Evolutionary conservation across 2,329 filamentous ascomycete species (phyloP), one percentile per base, ranked within the genome.

Genomic region (Calcarisporium arbuscula): DNA sequence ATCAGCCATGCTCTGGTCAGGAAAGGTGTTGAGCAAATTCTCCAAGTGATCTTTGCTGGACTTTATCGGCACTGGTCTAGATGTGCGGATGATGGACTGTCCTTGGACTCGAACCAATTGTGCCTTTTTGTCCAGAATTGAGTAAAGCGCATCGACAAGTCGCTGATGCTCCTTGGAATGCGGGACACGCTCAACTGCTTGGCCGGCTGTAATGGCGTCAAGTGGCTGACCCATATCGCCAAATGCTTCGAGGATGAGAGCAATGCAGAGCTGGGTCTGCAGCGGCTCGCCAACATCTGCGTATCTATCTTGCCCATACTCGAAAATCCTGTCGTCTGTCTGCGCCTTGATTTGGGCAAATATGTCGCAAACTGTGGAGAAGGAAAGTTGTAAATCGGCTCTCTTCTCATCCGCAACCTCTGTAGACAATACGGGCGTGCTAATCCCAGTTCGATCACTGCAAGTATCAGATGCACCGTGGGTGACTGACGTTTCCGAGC

Each of bases 1-100:
- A 20, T 40, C 28, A 2, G 34, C 32, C 5, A 25, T 20, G 8
- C 14, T 15, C 12, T 42, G 33, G 14, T 42, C 36, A 3, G 34
- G 33, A 20, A 34, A 32, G 2, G n/a, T n/a, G n/a, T n/a, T n/a
- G n/a, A n/a, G n/a, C n/a, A n/a, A n/a, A n/a, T n/a, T n/a, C n/a
- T n/a, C n/a, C n/a, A n/a, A n/a, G n/a, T n/a, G n/a, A n/a, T n/a
- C n/a, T n/a, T n/a, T n/a, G n/a, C n/a, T n/a, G n/a, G n/a, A n/a
- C n/a, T n/a, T n/a, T n/a, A n/a, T n/a, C n/a, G n/a, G n/a, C n/a
- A n/a, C n/a, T n/a, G n/a, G n/a, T n/a, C n/a, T n/a, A n/a, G n/a
- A n/a, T n/a, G n/a, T n/a, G 10, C 57, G 36, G 20, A 60, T 45
- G 2, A n/a, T n/a, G n/a, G n/a, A n/a, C n/a, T n/a, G n/a, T n/a